These are phyloP conservation scores for Paxillus rubicundulus DNA, from an alignment of 768 basidiomycete genomes.

Conservation along the genomic window DNA sequence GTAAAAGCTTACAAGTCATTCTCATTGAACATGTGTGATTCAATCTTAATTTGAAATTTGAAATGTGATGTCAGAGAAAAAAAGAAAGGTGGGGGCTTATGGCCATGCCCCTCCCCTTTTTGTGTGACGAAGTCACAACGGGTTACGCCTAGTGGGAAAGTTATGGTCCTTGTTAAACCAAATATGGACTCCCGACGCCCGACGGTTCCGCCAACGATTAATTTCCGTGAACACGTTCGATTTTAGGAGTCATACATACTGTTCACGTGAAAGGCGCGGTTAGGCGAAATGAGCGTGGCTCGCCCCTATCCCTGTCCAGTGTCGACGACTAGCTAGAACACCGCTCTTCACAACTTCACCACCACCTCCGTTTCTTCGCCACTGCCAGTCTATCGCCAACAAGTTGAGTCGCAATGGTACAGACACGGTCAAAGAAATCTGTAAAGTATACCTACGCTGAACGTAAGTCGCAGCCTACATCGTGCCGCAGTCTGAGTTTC, in stretches of 20 bases:
- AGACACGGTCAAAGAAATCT: constrained; percentile 28
- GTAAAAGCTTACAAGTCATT: too few relatives aligned
- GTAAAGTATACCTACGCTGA: constrained; percentile 40
- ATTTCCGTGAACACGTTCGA: neutral
- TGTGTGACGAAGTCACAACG: too few relatives aligned
- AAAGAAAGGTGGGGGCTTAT: too few relatives aligned
- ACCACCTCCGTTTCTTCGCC: neutral
- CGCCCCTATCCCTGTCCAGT: constrained; percentile 11
- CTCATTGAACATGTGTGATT: too few relatives aligned
- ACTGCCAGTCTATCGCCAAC: neutral
- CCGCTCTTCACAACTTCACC: neutral
- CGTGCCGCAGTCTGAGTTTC: neutral
- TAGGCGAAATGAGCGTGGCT: constrained; percentile 4
- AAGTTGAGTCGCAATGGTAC: constrained; percentile 23
- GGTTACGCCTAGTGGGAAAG: too few relatives aligned
- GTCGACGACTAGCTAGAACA: neutral
- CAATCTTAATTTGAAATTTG: too few relatives aligned
- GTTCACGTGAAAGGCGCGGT: constrained; percentile 8
- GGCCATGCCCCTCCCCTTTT: too few relatives aligned
- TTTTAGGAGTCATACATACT: constrained; percentile 4
- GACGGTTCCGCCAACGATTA: neutral
- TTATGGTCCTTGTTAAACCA: neutral
- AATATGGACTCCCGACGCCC: neutral
- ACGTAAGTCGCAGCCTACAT: constrained; percentile 32
- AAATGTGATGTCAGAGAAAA: too few relatives aligned